Percentiles rank a stretch among this genome's conserved stretches.
phyloP scores from a whole-genome alignment of 306 rosid species.

The Cyclanthera cordifolia region DNA sequence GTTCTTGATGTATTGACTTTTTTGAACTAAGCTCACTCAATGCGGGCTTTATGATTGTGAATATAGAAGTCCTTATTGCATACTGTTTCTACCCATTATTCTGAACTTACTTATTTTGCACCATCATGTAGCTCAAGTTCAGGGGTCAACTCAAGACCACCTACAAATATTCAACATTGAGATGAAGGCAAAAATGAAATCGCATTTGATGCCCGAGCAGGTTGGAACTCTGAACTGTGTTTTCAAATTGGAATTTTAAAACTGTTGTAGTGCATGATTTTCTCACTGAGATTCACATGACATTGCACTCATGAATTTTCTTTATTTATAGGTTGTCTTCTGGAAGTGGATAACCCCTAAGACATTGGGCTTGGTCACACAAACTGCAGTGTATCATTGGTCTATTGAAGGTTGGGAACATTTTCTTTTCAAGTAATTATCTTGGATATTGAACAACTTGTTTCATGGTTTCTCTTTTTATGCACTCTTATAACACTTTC shows the following conservation, averaged over 20 bases:
- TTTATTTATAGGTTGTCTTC: constrained; percentile 59
- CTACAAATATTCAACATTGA: constrained; percentile 93
- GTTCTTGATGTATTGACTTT: too few species aligned
- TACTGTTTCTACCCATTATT: constrained; percentile 2
- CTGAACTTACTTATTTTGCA: neutral
- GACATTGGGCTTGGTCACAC: constrained; percentile 89
- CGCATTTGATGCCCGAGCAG: constrained; percentile 97
- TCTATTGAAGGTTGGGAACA: constrained; percentile 70
- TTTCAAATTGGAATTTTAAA: neutral
- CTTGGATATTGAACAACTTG: neutral
- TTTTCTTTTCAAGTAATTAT: constrained; percentile 9
- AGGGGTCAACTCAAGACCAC: constrained; percentile 96
- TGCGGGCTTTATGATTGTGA: neutral
- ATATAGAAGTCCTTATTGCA: neutral
- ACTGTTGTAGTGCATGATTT: neutral
- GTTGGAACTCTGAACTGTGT: constrained; percentile 24
- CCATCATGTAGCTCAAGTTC: constrained; percentile 72
- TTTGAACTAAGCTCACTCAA: constrained; percentile 2
- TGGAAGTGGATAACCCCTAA: constrained; percentile 99
- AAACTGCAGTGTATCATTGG: constrained; percentile 91
- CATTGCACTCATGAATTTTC: constrained; percentile 13
- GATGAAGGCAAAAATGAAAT: constrained; percentile 88
- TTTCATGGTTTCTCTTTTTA: neutral
- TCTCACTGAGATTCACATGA: constrained; percentile 1
- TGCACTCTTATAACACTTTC: too few species aligned